Base-by-base conservation (phyloP, 2,329 filamentous ascomycete species). In the Penicillium expansum region DNA sequence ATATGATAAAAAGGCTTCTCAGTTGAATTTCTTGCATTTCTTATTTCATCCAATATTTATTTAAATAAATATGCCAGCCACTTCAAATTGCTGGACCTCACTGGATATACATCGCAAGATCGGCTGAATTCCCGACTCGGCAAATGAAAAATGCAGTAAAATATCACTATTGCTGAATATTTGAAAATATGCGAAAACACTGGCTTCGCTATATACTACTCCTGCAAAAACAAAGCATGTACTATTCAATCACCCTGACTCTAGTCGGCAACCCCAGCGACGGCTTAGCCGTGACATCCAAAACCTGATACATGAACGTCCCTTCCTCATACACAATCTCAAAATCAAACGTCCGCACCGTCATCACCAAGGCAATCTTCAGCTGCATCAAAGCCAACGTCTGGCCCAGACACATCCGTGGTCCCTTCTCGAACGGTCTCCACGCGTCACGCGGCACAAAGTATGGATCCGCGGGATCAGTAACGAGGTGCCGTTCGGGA, bases 391-490 rank as follows among this genome's bases (percentile, higher is more conserved):
- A 70, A 0, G 79, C 79, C 18, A 82, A 66, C 13, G 76, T 73
- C 60, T 81, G 78, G 1, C 81, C 81, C 10, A 83, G 72, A 60
- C 81, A 83, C 30, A 75, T 76, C 5, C 80, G 68, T 0, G 74
- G 72, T 0, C 80, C 80, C 50, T 77, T 74, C 55, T 79, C 78
- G 59, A 83, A 83, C 0, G 78, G 73, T 13, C 80, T 70, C 73
- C 75, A 82, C 0, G 79, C 79, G 27, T 74, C 72, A 14, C 73
- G 74, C 1, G 57, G 52, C 37, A 61, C 60, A 48, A 62, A 60
- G n/a, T 62, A 56, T 32, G 66, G 49, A 58, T 67, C 50, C 52
- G 53, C 55, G 62, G 59, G 64, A 67, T 59, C 66, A 64, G 54
- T 63, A 43, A 64, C 63, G 3, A 76, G 64, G 61, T 69, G 74